Evolutionary conservation across 768 basidiomycete species (phyloP), one percentile per base, ranked within the genome.

Genomic region (Termitomyces titanicus): DNA sequence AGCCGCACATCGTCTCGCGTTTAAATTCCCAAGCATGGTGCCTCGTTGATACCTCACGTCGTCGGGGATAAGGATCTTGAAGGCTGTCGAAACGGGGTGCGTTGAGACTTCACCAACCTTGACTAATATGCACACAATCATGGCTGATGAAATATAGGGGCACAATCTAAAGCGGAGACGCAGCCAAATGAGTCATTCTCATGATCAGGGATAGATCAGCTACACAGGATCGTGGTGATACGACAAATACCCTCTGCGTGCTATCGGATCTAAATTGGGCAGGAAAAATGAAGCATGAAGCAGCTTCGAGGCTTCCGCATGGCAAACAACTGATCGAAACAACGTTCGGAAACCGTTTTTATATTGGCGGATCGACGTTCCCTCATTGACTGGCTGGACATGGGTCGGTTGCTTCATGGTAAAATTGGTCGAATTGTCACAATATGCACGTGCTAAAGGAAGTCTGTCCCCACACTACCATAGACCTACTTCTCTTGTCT

Each of bases 21-120:
- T 61, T 65, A 62, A 53, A 45, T 34, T 5, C n/a, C n/a, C 4
- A 46, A 45, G n/a, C 44, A 13, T 11, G 31, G 45, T 3, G 60
- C 65, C 65, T 66, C 65, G 42, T 63, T 63, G 61, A 12, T 10
- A 17, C 62, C 56, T 59, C 55, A 59, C 24, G 64, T 37, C 53
- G 33, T 34, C 45, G 43, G 53, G 24, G 34, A 43, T 57, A 39
- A 10, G 24, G 33, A 42, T 35, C 43, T 43, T 10, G n/a, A 43
- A 22, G 43, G 37, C 45, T 29, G 17, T 45, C n/a, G 20, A 48
- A 48, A 35, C 25, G 25, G 43, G 25, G 43, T 44, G 9, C n/a
- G 44, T n/a, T n/a, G 31, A 33, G 10, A 31, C 18, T 27, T 17
- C 24, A 5, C 37, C 47, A 18, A 46, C n/a, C 11, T 13, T 46